phyloP scores from a whole-genome alignment of 2,329 filamentous ascomycete species.

The Fusarium sp. region DNA sequence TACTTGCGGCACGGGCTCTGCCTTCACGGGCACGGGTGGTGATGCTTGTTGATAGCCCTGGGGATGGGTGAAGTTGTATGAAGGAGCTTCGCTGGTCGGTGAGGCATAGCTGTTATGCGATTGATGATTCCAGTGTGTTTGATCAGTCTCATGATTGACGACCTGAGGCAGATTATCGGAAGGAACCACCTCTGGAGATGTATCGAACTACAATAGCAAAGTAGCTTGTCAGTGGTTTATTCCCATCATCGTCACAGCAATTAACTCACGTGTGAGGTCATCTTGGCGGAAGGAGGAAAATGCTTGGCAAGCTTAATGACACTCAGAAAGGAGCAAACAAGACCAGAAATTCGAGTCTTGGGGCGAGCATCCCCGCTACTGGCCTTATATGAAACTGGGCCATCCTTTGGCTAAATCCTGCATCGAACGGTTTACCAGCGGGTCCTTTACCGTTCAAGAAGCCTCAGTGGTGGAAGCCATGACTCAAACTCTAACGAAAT shows the following conservation, averaged over 20 bases:
- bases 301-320: no score
- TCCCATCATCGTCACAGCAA: background rate
- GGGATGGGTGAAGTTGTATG: background rate
- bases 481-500: no score
- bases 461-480: no score
- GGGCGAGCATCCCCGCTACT: no score
- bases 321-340: no score
- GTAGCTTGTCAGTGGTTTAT: background rate
- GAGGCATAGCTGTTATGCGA: background rate
- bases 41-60: background rate
- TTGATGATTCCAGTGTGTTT: background rate
- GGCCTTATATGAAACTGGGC: no score
- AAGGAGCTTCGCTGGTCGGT: background rate
- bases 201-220: conserved; percentile 2
- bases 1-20: background rate
- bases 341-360: no score
- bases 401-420: no score
- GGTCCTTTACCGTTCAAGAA: no score
- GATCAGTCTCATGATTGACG: background rate
- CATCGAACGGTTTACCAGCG: no score
- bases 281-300: no score
- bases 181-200: conserved; percentile 14
- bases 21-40: background rate
- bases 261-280: no score
- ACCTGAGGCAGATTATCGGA: conserved; percentile 8